phyloP scores from a whole-genome alignment of 805 yeast species.

The Myxozyma nipponensis region DNA sequence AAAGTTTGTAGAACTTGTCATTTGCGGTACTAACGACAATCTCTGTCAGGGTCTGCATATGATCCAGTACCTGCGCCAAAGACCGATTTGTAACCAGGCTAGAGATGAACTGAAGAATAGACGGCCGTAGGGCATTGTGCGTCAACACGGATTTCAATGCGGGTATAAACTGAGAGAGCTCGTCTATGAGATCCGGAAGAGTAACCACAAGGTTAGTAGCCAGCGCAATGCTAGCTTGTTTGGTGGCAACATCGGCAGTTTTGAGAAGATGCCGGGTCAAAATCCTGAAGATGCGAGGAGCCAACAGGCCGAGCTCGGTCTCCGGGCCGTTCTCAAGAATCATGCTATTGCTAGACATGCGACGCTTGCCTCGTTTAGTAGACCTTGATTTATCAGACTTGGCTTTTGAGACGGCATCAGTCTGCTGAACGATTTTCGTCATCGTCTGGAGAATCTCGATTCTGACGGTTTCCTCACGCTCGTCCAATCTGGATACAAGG shows the following conservation, averaged over 20 bases:
- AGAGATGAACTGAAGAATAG: conserved; percentile 8
- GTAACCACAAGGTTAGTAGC: conserved; percentile 20
- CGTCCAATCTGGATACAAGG: conserved; percentile 42
- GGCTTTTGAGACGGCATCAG: conserved; percentile 8
- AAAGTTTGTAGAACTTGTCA: conserved; percentile 39
- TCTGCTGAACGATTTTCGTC: conserved; percentile 38
- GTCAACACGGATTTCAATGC: conserved; percentile 14
- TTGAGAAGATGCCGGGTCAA: conserved; percentile 19
- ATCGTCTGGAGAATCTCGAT: conserved; percentile 48
- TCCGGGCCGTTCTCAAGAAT: conserved; percentile 16
- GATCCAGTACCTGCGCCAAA: conserved; percentile 11
- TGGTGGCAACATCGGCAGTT: conserved; percentile 14
- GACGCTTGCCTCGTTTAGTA: conserved; percentile 16
- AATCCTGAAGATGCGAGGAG: conserved; percentile 21
- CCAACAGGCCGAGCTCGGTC: conserved; percentile 7
- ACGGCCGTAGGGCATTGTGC: conserved; percentile 13
- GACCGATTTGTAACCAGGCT: conserved; percentile 6
- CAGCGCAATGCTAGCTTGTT: conserved; percentile 20
- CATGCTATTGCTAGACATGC: conserved; percentile 19
- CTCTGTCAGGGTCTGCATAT: conserved; percentile 29
- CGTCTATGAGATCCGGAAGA: conserved; percentile 6
- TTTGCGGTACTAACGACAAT: conserved; percentile 36
- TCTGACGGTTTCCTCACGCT: conserved; percentile 46
- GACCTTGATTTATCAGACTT: neutral
- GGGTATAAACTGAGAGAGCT: conserved; percentile 14